Percentiles rank a stretch among this genome's conserved stretches.
Conservation (phyloP, 1,139 yeast species). For the Suzukiozyma palmioleophila region DNA sequence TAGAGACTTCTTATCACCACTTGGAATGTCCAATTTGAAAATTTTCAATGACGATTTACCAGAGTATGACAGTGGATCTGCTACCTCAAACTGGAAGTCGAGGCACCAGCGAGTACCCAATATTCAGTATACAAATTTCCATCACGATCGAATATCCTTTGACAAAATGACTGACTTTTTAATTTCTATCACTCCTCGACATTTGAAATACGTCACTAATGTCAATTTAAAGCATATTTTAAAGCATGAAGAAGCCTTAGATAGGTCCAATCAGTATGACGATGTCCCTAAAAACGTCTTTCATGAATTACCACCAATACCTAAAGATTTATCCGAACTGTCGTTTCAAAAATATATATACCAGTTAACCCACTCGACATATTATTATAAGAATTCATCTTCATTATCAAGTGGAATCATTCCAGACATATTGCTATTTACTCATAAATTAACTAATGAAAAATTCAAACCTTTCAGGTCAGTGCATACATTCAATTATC, state of each 20-base stretch:
- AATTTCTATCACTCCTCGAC: conserved; percentile 29
- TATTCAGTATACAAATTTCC: conserved; percentile 20
- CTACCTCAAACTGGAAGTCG: conserved; percentile 26
- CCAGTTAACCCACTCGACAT: conserved; percentile 30
- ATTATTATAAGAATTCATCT: conserved; percentile 32
- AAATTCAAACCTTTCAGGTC: conserved; percentile 28
- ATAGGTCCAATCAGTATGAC: conserved; percentile 7
- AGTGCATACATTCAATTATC: conserved; percentile 35
- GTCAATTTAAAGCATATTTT: conserved; percentile 11
- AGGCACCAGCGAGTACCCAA: conserved; percentile 13
- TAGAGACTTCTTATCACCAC: conserved; percentile 34
- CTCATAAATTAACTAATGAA: conserved; percentile 33
- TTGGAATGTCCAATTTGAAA: conserved; percentile 33
- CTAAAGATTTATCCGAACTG: conserved; percentile 23
- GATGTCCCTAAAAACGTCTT: conserved; percentile 21
- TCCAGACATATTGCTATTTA: conserved; percentile 35
- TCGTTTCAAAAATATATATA: conserved; percentile 36
- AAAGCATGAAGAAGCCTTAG: conserved; percentile 11
- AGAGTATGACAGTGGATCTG: conserved; percentile 19
- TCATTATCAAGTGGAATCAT: conserved; percentile 35
- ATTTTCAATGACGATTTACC: conserved; percentile 20
- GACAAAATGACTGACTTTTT: conserved; percentile 30
- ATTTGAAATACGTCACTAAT: conserved; percentile 15
- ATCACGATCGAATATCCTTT: conserved; percentile 26
- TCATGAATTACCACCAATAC: conserved; percentile 33